Evolutionary conservation across 2,329 filamentous ascomycete genomes (phyloP).

Genomic region (Colletotrichum horii): DNA sequence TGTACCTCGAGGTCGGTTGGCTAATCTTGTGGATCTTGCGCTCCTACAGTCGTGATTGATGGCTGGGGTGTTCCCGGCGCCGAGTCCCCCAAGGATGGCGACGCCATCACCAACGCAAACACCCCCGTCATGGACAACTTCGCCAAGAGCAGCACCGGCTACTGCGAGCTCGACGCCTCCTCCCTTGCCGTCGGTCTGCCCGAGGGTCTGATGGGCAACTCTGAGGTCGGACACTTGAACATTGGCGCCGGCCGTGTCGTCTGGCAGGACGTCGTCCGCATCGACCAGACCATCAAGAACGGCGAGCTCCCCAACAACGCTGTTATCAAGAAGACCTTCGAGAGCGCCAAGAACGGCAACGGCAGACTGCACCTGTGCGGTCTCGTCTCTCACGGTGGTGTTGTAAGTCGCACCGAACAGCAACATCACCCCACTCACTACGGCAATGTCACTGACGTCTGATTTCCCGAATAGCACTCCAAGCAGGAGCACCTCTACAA

Average conservation of each 20-base stretch:
- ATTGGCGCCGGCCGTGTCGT: conserved; percentile 97
- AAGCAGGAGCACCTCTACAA: conserved; percentile 94
- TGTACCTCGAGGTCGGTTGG: conserved; percentile 63
- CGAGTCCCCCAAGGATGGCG: conserved; percentile 83
- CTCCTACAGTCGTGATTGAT: conserved; percentile 88
- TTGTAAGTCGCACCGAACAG: conserved; percentile 56
- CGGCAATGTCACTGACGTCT: background rate
- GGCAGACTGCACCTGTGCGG: conserved; percentile 92
- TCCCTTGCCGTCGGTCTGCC: conserved; percentile 95
- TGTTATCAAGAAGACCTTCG: conserved; percentile 78
- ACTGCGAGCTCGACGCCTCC: conserved; percentile 91
- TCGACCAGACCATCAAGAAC: conserved; percentile 91
- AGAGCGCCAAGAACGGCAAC: conserved; percentile 83
- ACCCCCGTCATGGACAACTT: conserved; percentile 96
- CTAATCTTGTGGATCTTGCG: conserved; percentile 62
- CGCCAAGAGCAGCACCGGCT: conserved; percentile 81
- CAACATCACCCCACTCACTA: background rate
- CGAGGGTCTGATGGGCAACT: conserved; percentile 98
- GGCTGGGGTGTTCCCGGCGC: conserved; percentile 92
- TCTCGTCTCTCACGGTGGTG: conserved; percentile 93
- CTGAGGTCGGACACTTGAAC: conserved; percentile 97
- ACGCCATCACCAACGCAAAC: conserved; percentile 92
- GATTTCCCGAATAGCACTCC: conserved; percentile 65
- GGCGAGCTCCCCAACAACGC: conserved; percentile 77
- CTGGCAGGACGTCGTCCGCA: conserved; percentile 98